phyloP scores from a whole-genome alignment of 768 basidiomycete genomes.

The Russula virescens region DNA sequence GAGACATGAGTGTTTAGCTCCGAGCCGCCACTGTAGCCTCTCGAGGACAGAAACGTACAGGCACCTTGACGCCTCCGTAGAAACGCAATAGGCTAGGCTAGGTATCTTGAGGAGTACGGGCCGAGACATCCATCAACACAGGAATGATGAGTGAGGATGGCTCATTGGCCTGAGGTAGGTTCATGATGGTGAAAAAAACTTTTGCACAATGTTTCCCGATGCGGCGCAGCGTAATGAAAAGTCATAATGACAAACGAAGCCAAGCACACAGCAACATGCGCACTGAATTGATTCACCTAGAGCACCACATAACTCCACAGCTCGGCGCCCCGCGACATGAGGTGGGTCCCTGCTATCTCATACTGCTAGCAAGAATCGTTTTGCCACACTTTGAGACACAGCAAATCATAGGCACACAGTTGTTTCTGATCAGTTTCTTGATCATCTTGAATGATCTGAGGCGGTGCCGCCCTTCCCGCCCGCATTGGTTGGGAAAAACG shows the following conservation, averaged over 20 bases:
- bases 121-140: background rate
- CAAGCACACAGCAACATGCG: slow-evolving; percentile 3
- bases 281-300: background rate
- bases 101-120: background rate
- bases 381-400: no score
- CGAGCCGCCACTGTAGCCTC: background rate
- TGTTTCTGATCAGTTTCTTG: no score
- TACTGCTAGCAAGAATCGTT: background rate
- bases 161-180: background rate
- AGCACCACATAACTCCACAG: slow-evolving; percentile 10
- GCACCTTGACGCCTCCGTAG: background rate
- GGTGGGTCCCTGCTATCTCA: background rate
- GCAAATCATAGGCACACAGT: no score
- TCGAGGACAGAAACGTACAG: background rate
- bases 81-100: background rate
- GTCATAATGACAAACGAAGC: background rate
- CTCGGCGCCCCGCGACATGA: background rate
- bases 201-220: slow-evolving; percentile 2
- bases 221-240: background rate
- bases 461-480: no score
- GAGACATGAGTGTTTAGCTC: background rate
- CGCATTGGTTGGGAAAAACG: background rate
- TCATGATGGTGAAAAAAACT: background rate
- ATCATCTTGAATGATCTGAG: no score
- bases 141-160: background rate